Conservation (phyloP, 2,329 filamentous ascomycete genomes). For the Colletotrichum sp. region DNA sequence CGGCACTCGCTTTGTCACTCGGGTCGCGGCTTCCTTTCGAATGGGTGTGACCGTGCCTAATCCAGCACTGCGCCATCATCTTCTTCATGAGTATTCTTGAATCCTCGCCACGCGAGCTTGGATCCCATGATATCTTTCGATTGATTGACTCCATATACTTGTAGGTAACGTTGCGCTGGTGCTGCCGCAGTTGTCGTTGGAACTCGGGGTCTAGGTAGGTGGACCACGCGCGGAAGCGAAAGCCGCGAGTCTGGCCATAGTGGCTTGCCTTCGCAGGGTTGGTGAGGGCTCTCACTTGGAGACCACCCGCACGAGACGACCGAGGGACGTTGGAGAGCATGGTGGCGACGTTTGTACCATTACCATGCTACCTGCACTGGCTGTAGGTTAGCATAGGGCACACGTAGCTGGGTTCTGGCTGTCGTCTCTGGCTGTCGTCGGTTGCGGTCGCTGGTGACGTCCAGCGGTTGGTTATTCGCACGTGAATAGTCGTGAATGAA, state of each 20-base stretch:
- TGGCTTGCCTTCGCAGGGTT: constrained; percentile 22
- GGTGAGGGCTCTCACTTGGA: constrained; percentile 21
- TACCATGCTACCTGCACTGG: constrained; percentile 7
- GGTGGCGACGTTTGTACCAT: constrained; percentile 20
- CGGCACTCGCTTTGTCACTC: constrained; percentile 38
- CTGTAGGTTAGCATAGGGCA: neutral
- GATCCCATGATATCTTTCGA: constrained; percentile 52
- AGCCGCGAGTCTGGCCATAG: constrained; percentile 47
- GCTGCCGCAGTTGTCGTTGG: constrained; percentile 48
- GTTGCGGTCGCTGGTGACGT: neutral
- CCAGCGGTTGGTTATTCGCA: neutral
- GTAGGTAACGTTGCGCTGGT: constrained; percentile 46
- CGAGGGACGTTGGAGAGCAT: constrained; percentile 30
- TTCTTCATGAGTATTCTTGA: constrained; percentile 43
- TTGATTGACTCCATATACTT: constrained; percentile 51
- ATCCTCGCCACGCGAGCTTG: constrained; percentile 36
- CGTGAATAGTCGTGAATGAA: neutral
- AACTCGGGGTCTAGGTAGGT: constrained; percentile 44
- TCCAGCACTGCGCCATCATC: constrained; percentile 45
- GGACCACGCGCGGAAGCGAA: constrained; percentile 55
- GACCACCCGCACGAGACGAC: constrained; percentile 31
- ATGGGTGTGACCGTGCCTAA: constrained; percentile 28
- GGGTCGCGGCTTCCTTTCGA: constrained; percentile 34
- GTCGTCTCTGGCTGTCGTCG: neutral
- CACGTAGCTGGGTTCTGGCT: neutral